Evolutionary conservation across 176 grass and related monocot genomes (phyloP), one percentile per base, ranked within the genome.

Genomic region (Carex parvula): DNA sequence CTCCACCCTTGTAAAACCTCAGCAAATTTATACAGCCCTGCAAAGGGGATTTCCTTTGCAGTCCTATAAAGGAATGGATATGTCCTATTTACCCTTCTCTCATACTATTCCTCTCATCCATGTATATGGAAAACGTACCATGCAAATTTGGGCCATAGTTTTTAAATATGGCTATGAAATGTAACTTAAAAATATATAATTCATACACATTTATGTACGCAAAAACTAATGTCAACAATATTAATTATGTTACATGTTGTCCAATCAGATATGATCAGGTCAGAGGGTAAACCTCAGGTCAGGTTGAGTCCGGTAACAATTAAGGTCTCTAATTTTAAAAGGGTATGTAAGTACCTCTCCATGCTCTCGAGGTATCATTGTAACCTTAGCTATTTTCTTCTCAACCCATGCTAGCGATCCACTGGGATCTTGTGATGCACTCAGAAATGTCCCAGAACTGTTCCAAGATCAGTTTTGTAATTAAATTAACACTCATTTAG

Each of bases 401-500:
- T 99, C 96, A 64, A 99, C 85, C 67, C 94, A 87, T 62, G 46
- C 89, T 79, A 99, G 87, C 17, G 88, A 79, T 83, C 89, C 83
- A 88, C 77, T 95, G 86, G 91, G 82, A 88, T 99, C 96, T 87
- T 99, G 91, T 83, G 84, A 72, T 66, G 91, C 89, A 89, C 88
- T 88, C 18, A 99, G 84, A 88, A 99, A 99, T 88, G 96, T 92
- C 65, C 96, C 96, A 46, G 96, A 99, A 90, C 96, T 99, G 88
- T 89, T 86, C 59, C 15, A 33, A 44, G 87, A 66, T 21, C 2
- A 24, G 8, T 63, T 55, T 62, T 62, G 13, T 46, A 44, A 57
- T 29, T 29, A 56, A 81, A 81, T 44, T 81, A 64, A 64, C 58
- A 81, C 3, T 64, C 39, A 8, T 42, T 80, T 37, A n/a, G 20